Evolutionary conservation across 1,284 basidiomycete genomes (phyloP), one percentile per base, ranked within the genome.

Genomic region (Filobasidium uniguttulatum): DNA sequence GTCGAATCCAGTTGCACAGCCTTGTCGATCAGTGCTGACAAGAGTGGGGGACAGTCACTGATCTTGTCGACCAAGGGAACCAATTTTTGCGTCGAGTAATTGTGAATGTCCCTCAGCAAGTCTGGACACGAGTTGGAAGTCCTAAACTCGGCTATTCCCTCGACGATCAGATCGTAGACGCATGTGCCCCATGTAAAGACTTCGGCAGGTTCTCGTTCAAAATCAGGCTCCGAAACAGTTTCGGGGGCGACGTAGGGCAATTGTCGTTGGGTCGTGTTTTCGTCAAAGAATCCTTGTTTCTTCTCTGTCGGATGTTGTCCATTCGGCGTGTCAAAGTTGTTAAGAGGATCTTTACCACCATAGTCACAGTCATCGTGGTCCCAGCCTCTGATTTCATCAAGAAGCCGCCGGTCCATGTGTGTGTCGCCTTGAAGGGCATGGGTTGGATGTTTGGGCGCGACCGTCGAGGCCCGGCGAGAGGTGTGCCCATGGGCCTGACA

Each of bases 101-200:
- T 54, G 8, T 60, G 58, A 4, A 53, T 22, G 12, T 58, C 58
- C 6, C 60, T 46, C 1, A 55, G 35, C 14, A 65, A 45, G 30
- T 51, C 55, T 9, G 41, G 5, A 12, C 31, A 19, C 4, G 46
- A 22, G 12, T 14, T 25, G 5, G 14, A 28, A 1, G 2, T 55
- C 46, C 35, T 50, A 15, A 52, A 50, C 2, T 58, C 56, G 0
- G 62, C 56, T 0, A 56, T 50, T 6, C 60, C 60, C 17, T 64
- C 62, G n/a, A 62, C 60, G 3, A 68, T 28, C 22, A 65, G 50
- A 47, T 66, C 64, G 49, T 63, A 65, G 5, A 61, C 63, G 8
- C 62, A 40, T 3, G 64, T 61, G 1, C 63, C 66, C 52, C 64
- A 64, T 15, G 59, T 56, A 48, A 61, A 68, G n/a, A 66, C 57